Evolutionary conservation across 2,329 filamentous ascomycete genomes (phyloP), one percentile per base, ranked within the genome.

Genomic region (Paecilomyces formosus): DNA sequence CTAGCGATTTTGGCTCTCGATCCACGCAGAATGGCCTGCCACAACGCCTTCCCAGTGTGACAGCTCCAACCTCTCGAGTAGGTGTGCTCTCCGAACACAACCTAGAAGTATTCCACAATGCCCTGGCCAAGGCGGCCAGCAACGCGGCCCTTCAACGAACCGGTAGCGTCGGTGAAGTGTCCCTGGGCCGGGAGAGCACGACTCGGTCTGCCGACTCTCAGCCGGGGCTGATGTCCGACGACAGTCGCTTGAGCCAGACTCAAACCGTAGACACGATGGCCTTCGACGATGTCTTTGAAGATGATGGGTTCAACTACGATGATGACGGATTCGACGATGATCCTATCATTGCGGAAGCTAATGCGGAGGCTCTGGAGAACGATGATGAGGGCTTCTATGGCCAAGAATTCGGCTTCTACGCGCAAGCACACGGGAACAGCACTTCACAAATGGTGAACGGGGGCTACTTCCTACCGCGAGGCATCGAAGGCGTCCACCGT

Each of bases 331-430:
- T 89, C 55, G 89, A 90, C 60, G 92, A 97, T 64, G 92, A 97
- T 66, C 86, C 87, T 31, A 94, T 97, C 65, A 95, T 99, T 60
- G 93, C 92, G 0, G 94, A 92, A 59, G 94, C 94, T 4, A 99
- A 99, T 66, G 92, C 93, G 0, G 92, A 94, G 70, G 94, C 89
- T 1, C 80, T 99, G 7, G 93, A 94, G 53, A 92, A 91, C 64
- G 94, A 99, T 68, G 88, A 88, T 6, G 93, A 97, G 63, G 93
- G 91, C 0, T 95, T 94, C 78, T 99, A 99, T 69, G 94, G 94
- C 0, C 88, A 92, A 65, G 94, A 99, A 71, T 99, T 99, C 69
- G 92, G 92, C 0, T 99, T 99, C 72, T 99, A 96, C 72, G 91
- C 92, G 24, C 74, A 76, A 18, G 72, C 75, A 11, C 71, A 79